Conservation (phyloP, 108 stramenopile genomes). For the Epipyxis sp. region DNA sequence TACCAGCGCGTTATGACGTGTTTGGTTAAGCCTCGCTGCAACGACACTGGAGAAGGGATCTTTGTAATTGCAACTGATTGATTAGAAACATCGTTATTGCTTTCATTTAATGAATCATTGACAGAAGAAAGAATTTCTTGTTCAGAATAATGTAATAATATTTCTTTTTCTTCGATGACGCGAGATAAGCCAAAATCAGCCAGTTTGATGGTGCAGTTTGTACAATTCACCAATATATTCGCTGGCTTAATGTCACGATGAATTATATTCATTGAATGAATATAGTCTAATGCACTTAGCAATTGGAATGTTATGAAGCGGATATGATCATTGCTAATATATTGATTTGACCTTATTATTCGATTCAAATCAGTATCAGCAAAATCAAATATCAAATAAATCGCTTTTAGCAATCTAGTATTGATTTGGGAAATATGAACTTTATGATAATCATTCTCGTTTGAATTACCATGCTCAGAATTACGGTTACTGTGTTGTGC, state of each 20-base stretch:
- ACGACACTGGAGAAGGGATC: background rate
- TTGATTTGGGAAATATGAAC: too few species aligned
- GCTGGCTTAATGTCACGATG: conserved; percentile 55
- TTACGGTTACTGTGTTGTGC: too few species aligned
- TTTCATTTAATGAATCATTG: background rate
- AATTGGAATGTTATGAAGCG: conserved; percentile 92
- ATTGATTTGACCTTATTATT: conserved; percentile 94
- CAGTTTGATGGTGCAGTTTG: conserved; percentile 64
- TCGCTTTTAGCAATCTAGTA: too few species aligned
- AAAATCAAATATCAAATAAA: conserved; percentile 66
- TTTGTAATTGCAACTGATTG: background rate
- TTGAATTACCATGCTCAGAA: too few species aligned
- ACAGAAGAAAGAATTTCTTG: background rate
- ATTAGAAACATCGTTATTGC: background rate
- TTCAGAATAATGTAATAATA: background rate
- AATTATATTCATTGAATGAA: background rate
- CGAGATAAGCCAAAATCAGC: conserved; percentile 61
- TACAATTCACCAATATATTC: conserved; percentile 57
- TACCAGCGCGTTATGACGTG: conserved; percentile 96
- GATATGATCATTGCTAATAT: conserved; percentile 92
- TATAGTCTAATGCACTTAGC: conserved; percentile 67
- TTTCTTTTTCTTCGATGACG: conserved; percentile 27
- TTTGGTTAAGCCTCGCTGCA: conserved; percentile 9
- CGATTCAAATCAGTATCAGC: conserved; percentile 98
- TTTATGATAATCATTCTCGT: too few species aligned